These are phyloP conservation scores for Shiraia bambusicola DNA, from an alignment of 2,329 filamentous ascomycete species.

Conservation along the genomic window DNA sequence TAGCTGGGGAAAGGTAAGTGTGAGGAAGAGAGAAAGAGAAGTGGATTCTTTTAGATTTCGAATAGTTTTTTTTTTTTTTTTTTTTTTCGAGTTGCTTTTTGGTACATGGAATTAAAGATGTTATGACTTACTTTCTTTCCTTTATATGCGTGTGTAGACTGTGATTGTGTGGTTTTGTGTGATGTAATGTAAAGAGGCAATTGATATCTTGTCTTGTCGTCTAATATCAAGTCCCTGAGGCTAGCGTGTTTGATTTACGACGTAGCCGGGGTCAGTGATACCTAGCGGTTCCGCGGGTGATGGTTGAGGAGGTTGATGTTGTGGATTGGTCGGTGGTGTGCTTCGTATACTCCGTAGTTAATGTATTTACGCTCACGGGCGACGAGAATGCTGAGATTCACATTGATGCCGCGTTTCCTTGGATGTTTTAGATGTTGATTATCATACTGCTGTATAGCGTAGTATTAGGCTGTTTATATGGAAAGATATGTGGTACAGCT, in stretches of 20 bases:
- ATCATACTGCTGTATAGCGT: slow-evolving; percentile 2
- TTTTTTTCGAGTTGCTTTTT: slow-evolving; percentile 4
- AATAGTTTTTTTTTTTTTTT: slow-evolving; percentile 1
- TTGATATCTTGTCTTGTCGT: too few relatives aligned
- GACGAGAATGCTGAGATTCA: slow-evolving; percentile 4
- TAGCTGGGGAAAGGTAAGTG: neutral
- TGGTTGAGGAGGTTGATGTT: slow-evolving; percentile 2
- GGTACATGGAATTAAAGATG: slow-evolving; percentile 35
- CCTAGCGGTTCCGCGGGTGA: slow-evolving; percentile 3
- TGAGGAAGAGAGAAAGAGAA: slow-evolving; percentile 1
- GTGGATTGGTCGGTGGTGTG: slow-evolving; percentile 5
- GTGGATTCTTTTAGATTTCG: too few relatives aligned
- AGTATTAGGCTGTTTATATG: neutral
- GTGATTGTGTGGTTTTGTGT: too few relatives aligned
- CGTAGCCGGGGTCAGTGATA: slow-evolving; percentile 6
- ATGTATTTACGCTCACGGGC: slow-evolving; percentile 1
- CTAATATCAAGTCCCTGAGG: too few relatives aligned
- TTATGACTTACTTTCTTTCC: slow-evolving; percentile 28
- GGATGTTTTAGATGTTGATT: neutral
- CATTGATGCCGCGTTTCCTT: slow-evolving; percentile 1
- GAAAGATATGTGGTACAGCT: too few relatives aligned
- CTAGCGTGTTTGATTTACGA: slow-evolving; percentile 7
- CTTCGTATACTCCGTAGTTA: too few relatives aligned
- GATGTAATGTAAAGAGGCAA: too few relatives aligned
- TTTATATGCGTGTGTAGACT: too few relatives aligned